Conservation (phyloP, 352 stramenopile genomes). For the Elongisporangium senticosum region DNA sequence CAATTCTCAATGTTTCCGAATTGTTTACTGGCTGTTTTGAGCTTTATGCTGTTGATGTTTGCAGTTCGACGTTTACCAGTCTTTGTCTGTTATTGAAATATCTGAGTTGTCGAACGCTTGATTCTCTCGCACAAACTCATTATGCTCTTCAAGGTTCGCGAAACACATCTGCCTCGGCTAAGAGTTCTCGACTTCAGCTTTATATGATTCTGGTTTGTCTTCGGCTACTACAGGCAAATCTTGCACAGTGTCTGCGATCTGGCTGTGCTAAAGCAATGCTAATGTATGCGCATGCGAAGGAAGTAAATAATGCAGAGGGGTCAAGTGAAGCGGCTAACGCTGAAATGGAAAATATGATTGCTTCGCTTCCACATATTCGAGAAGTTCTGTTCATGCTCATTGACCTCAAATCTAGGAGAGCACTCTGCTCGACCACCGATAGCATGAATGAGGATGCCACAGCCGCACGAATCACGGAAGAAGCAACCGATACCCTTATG, state of each 20-base stretch:
- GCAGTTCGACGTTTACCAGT: conserved; percentile 41
- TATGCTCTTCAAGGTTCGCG: neutral
- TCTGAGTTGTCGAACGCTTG: conserved; percentile 31
- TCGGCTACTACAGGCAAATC: conserved; percentile 70
- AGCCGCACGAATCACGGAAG: conserved; percentile 6
- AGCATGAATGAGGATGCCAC: conserved; percentile 3
- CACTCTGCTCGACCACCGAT: neutral
- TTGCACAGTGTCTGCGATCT: conserved; percentile 60
- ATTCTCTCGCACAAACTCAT: conserved; percentile 12
- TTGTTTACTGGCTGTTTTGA: conserved; percentile 39
- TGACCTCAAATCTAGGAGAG: conserved; percentile 22
- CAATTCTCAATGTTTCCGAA: conserved; percentile 1
- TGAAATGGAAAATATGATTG: conserved; percentile 6
- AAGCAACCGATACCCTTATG: conserved; percentile 63
- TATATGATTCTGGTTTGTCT: conserved; percentile 70
- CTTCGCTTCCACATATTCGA: conserved; percentile 11
- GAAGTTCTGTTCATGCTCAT: conserved; percentile 24
- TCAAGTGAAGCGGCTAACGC: neutral
- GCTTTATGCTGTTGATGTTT: conserved; percentile 29
- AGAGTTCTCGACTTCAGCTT: conserved; percentile 23
- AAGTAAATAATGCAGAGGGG: neutral
- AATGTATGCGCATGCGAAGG: conserved; percentile 2
- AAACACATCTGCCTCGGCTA: conserved; percentile 1
- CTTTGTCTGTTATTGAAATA: conserved; percentile 32
- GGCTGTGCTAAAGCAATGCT: conserved; percentile 38